phyloP scores from a whole-genome alignment of 208 protist genomes.

The Jaenimonas drosophilae region DNA sequence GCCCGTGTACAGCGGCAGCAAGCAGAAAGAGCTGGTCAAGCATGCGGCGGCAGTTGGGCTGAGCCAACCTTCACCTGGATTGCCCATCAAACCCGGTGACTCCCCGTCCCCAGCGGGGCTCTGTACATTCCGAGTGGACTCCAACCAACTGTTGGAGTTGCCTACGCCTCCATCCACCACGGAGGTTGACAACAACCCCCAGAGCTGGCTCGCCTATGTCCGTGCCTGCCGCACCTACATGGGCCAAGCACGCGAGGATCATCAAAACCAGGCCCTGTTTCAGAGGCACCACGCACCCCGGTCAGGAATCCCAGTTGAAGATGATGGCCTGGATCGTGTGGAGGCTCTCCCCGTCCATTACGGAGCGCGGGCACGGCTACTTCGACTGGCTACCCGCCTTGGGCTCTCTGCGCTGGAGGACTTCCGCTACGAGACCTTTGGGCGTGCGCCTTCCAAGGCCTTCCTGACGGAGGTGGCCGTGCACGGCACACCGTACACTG shows the following conservation, averaged over 20 bases:
- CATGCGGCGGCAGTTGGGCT: slow-evolving; percentile 14
- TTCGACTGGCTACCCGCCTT: slow-evolving; percentile 15
- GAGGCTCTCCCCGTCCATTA: slow-evolving; percentile 23
- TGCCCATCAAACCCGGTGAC: slow-evolving; percentile 8
- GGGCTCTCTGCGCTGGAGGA: slow-evolving; percentile 28
- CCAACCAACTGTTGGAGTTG: slow-evolving; percentile 7
- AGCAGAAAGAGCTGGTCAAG: slow-evolving; percentile 32
- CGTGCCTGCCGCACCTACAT: slow-evolving; percentile 17
- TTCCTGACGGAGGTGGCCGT: slow-evolving; percentile 43
- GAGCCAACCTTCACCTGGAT: slow-evolving; percentile 12
- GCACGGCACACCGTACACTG: slow-evolving; percentile 52
- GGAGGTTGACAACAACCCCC: slow-evolving; percentile 9
- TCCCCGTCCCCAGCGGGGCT: slow-evolving; percentile 54
- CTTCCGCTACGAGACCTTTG: slow-evolving; percentile 34
- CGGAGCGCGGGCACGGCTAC: slow-evolving; percentile 15
- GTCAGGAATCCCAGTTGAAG: slow-evolving; percentile 17
- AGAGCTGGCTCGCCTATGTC: slow-evolving; percentile 19
- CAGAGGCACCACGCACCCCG: slow-evolving; percentile 10
- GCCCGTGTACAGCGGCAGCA: slow-evolving; percentile 28
- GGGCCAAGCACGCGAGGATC: slow-evolving; percentile 11
- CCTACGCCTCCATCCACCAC: slow-evolving; percentile 4
- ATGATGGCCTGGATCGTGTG: slow-evolving; percentile 21
- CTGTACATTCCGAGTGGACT: slow-evolving; percentile 11
- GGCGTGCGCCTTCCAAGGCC: slow-evolving; percentile 10
- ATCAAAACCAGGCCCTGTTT: slow-evolving; percentile 15